Evolutionary conservation across 495 filamentous ascomycete genomes (phyloP).

Genomic region (Lophiostoma macrostomum): DNA sequence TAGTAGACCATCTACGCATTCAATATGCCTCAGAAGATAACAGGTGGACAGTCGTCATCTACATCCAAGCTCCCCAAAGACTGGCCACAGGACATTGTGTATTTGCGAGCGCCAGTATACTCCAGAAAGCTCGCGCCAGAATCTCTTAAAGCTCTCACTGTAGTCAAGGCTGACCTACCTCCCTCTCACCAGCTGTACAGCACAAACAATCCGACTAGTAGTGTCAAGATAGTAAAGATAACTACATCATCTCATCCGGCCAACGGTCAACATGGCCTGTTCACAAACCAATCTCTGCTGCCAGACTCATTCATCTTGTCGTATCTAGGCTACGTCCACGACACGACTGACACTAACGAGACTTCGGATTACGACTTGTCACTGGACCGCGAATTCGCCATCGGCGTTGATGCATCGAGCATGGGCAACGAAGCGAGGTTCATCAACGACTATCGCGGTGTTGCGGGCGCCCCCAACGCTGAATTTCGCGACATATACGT

Average conservation of each 20-base stretch:
- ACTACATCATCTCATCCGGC: slow-evolving; percentile 57
- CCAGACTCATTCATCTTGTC: slow-evolving; percentile 59
- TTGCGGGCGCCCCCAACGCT: slow-evolving; percentile 54
- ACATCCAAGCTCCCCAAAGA: slow-evolving; percentile 44
- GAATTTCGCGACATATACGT: slow-evolving; percentile 55
- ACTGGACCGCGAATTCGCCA: slow-evolving; percentile 54
- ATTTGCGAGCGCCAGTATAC: slow-evolving; percentile 52
- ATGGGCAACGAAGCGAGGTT: slow-evolving; percentile 69
- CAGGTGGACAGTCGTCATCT: not conserved
- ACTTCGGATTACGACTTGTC: slow-evolving; percentile 65
- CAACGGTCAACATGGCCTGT: slow-evolving; percentile 61
- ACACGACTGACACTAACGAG: slow-evolving; percentile 44
- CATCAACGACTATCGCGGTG: slow-evolving; percentile 71
- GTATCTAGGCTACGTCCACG: slow-evolving; percentile 64
- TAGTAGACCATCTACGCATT: too few species aligned
- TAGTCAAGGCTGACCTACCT: slow-evolving; percentile 33
- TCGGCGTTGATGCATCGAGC: slow-evolving; percentile 62
- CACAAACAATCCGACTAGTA: slow-evolving; percentile 43
- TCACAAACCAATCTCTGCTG: slow-evolving; percentile 55
- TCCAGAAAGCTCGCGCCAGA: slow-evolving; percentile 41
- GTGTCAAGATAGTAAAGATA: slow-evolving; percentile 57
- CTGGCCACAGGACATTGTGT: slow-evolving; percentile 57
- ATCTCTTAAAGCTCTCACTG: slow-evolving; percentile 31
- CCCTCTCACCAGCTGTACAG: slow-evolving; percentile 2
- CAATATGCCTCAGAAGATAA: too few species aligned